Evolutionary conservation across 2,329 filamentous ascomycete genomes (phyloP).

Genomic region (Fusarium sulawesiense): DNA sequence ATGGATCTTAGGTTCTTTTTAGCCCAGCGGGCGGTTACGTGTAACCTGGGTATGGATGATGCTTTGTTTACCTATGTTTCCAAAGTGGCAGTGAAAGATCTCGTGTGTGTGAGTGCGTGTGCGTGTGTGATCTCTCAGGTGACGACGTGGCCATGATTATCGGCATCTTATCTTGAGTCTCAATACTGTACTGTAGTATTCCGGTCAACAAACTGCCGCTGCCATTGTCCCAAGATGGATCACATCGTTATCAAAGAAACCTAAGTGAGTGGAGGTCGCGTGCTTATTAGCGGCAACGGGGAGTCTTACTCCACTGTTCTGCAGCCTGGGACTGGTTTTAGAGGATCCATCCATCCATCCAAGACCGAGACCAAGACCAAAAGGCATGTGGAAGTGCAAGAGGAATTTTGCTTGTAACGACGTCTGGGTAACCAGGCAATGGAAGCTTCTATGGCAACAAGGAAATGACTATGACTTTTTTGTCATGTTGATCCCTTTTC

Average conservation of each 20-base stretch:
- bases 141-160: constrained; percentile 19
- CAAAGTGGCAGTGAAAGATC: constrained; percentile 18
- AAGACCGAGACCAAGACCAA: neutral
- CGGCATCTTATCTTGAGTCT: neutral
- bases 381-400: constrained; percentile 15
- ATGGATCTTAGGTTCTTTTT: neutral
- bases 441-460: constrained; percentile 9
- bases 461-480: neutral
- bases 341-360: neutral
- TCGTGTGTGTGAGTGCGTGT: neutral
- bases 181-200: neutral
- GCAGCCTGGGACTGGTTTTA: neutral
- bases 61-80: constrained; percentile 18
- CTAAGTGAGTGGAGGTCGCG: constrained; percentile 33
- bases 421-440: neutral
- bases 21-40: neutral
- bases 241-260: constrained; percentile 37
- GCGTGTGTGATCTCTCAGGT: constrained; percentile 14
- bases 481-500: neutral
- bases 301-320: constrained; percentile 10
- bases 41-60: neutral
- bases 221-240: constrained; percentile 1
- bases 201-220: neutral
- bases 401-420: neutral
- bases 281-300: constrained; percentile 39